Evolutionary conservation across 768 basidiomycete species (phyloP), one percentile per base, ranked within the genome.

Genomic region (Mycena vitilis): DNA sequence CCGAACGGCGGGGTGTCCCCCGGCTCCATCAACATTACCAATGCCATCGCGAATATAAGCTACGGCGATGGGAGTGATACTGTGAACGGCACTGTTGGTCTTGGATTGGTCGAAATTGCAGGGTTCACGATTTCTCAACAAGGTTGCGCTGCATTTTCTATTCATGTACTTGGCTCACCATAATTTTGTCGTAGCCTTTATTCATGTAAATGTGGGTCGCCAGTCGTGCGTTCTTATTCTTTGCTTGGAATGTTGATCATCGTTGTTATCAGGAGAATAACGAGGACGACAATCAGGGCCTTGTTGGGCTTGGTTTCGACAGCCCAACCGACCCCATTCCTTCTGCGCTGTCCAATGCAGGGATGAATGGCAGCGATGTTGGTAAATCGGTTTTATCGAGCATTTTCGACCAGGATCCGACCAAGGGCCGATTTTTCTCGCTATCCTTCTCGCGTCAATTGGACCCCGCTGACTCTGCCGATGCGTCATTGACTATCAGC

Each of bases 401-500:
- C 71, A 74, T 86, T 38, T 85, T 82, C 63, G 71, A 70, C 0
- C 79, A 81, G 65, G 73, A 81, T 59, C 73, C 80, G 0, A 61
- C 70, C 13, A 66, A 75, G 0, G 79, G 83, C 6, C 81, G 79
- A 37, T 78, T 84, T n/a, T 74, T 86, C 67, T 81, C 81, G 8
- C 69, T 86, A 34, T 79, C 84, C 20, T 78, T 86, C 15, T 77
- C 82, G 8, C 81, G 84, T 5, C 77, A 84, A 2, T 75, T 77
- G 1, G 80, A 85, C 55, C 73, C 82, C 18, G 81, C 82, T 40
- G 72, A 80, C 22, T 82, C 79, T 0, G 75, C 76, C 13, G 84
- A 82, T 49, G 85, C 85, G 0, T 77, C 78, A 2, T 77, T 86
- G 71, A 73, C 78, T 2, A 81, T 86, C 49, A 82, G 84, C 51